Evolutionary conservation across 352 stramenopile genomes (phyloP).

Genomic region (Globisporangium emineosum): DNA sequence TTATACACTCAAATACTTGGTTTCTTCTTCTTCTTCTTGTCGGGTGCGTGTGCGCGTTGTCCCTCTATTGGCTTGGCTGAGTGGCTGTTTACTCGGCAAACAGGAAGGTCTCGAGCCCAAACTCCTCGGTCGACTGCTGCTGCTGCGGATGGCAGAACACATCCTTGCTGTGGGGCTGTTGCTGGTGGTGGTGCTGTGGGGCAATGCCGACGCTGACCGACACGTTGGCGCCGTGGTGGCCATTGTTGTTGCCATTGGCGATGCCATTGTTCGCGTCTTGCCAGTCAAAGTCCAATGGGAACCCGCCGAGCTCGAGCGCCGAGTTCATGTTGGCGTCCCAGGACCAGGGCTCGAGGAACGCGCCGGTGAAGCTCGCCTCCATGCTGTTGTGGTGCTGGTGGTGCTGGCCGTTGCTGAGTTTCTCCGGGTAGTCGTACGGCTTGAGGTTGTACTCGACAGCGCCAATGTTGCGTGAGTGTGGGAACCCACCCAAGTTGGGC

Average conservation of each 20-base stretch:
- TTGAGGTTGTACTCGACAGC: conserved; percentile 22
- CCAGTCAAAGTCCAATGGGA: conserved; percentile 57
- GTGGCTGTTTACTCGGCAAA: conserved; percentile 49
- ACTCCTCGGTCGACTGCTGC: conserved; percentile 52
- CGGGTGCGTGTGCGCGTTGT: too few species aligned
- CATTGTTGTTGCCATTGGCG: conserved; percentile 16
- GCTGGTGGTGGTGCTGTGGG: neutral
- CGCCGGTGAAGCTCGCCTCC: conserved; percentile 35
- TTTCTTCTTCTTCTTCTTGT: neutral
- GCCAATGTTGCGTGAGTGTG: conserved; percentile 18
- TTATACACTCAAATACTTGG: neutral
- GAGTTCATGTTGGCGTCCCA: conserved; percentile 51
- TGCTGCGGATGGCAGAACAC: conserved; percentile 34
- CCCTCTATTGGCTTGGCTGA: neutral
- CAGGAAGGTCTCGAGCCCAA: conserved; percentile 62
- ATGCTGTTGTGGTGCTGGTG: conserved; percentile 15
- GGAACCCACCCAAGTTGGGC: conserved; percentile 29
- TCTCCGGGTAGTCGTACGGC: conserved; percentile 31
- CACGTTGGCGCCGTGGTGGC: conserved; percentile 12
- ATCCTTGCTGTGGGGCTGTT: conserved; percentile 31
- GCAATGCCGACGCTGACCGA: conserved; percentile 23
- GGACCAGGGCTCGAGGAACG: conserved; percentile 65
- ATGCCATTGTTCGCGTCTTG: conserved; percentile 21
- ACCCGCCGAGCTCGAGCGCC: conserved; percentile 39
- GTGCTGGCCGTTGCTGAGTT: conserved; percentile 9